Evolutionary conservation across 2,329 filamentous ascomycete species (phyloP), one percentile per base, ranked within the genome.

Genomic region (Pestalotiopsis sp.): DNA sequence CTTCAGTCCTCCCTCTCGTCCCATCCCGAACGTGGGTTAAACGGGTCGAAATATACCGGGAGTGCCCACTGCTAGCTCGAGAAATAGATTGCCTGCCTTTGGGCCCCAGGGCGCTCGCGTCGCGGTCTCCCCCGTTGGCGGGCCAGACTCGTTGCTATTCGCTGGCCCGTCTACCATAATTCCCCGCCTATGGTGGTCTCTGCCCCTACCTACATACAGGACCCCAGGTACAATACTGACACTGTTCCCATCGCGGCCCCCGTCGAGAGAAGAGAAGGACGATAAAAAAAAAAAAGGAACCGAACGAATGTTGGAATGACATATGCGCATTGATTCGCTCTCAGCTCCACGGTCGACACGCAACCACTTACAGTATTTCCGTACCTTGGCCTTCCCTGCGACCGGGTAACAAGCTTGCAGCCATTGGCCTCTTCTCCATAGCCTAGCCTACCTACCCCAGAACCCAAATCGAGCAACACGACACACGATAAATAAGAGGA

Each of bases 401-500:
- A 9, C 36, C 27, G 41, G 62, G 63, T 57, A 66, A 57, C 63
- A 27, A 11, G 41, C 23, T 14, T 31, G 63, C 59, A 17, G 17
- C 59, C 59, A 62, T 27, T 36, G n/a, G 45, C 20, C 45, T 52
- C 45, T 52, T 20, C 45, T 13, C 31, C 13, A 39, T 17, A 39
- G 59, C 27, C 20, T 17, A 39, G 59, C 27, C 20, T 23, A 58
- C n/a, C 56, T 59, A 59, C 57, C 23, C 57, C 23, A 59, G 23
- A 36, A 20, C 45, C 31, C 59, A 36, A 62, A 45, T 64, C 38
- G 38, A 52, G 61, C 25, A 52, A 64, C 61, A 64, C 61, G 38
- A 64, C 61, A 64, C 61, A 64, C 61, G 38, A 64, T 36, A 64
- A 45, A 49, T 52, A 52, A n/a, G 45, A 36, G 45, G 63, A 66